A percentile compares a stretch with the other conserved stretches of the same genome.
These are phyloP conservation scores for Ophiostoma ips DNA, from an alignment of 2,329 filamentous ascomycete species.

Conservation along the genomic window DNA sequence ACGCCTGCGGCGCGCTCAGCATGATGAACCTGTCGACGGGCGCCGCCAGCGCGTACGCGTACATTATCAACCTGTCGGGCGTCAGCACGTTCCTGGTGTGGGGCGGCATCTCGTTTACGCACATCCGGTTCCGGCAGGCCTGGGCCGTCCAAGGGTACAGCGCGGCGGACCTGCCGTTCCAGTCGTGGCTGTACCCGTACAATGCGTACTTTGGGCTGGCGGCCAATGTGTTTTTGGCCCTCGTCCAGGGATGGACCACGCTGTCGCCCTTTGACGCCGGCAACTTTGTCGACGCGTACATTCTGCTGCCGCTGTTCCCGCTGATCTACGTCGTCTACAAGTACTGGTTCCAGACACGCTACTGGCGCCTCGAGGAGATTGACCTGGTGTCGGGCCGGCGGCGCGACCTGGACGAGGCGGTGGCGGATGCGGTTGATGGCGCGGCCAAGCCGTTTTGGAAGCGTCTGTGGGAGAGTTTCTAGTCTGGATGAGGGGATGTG, in stretches of 20 bases:
- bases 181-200: constrained; percentile 39
- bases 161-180: constrained; percentile 40
- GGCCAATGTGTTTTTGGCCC: constrained; percentile 43
- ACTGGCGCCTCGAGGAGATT: constrained; percentile 36
- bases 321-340: constrained; percentile 44
- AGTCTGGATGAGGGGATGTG: not conserved
- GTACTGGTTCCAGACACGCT: constrained; percentile 36
- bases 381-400: constrained; percentile 43
- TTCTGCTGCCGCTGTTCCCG: constrained; percentile 44
- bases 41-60: constrained; percentile 48
- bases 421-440: constrained; percentile 19
- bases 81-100: constrained; percentile 61
- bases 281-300: constrained; percentile 50
- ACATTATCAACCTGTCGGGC: constrained; percentile 57
- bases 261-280: constrained; percentile 43
- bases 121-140: constrained; percentile 56
- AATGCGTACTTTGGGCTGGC: constrained; percentile 44
- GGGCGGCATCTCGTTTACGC: constrained; percentile 55
- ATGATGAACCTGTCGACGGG: constrained; percentile 62
- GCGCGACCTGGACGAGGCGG: constrained; percentile 36
- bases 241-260: constrained; percentile 49
- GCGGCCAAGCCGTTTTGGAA: constrained; percentile 27
- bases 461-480: constrained; percentile 29
- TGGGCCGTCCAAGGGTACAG: constrained; percentile 45
- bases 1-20: constrained; percentile 55